A percentile compares a stretch with the other conserved stretches of the same genome.
phyloP scores from a whole-genome alignment of 306 rosid species.

The Rosa persica region DNA sequence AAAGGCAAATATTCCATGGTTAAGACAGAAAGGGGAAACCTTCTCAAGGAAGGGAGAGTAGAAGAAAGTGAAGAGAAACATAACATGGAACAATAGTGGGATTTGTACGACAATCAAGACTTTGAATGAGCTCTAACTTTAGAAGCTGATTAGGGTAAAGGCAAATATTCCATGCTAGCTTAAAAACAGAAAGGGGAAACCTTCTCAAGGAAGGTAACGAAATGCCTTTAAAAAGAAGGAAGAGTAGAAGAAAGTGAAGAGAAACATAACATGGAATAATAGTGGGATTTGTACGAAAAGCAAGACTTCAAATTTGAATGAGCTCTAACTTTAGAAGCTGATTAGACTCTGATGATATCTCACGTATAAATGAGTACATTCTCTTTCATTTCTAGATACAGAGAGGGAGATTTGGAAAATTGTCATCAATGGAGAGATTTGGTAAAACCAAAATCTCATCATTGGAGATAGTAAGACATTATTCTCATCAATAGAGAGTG shows the following conservation, averaged over 20 bases:
- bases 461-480: neutral
- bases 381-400: neutral
- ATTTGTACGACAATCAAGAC: no score
- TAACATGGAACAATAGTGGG: no score
- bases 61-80: no score
- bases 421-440: neutral
- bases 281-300: no score
- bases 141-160: no score
- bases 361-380: neutral
- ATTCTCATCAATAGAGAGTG: neutral
- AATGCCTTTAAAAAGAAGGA: neutral
- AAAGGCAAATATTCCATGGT: no score
- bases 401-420: no score
- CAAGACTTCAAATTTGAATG: neutral
- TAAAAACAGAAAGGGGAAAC: neutral
- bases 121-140: no score
- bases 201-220: conserved; percentile 16
- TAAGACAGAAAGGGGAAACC: no score
- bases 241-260: neutral
- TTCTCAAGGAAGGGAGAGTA: no score
- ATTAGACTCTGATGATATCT: neutral
- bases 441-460: neutral
- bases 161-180: neutral
- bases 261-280: no score
- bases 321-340: neutral